Evolutionary conservation across 1,139 yeast genomes (phyloP), one percentile per base, ranked within the genome.

Genomic region (Yamadazyma jaroonii): DNA sequence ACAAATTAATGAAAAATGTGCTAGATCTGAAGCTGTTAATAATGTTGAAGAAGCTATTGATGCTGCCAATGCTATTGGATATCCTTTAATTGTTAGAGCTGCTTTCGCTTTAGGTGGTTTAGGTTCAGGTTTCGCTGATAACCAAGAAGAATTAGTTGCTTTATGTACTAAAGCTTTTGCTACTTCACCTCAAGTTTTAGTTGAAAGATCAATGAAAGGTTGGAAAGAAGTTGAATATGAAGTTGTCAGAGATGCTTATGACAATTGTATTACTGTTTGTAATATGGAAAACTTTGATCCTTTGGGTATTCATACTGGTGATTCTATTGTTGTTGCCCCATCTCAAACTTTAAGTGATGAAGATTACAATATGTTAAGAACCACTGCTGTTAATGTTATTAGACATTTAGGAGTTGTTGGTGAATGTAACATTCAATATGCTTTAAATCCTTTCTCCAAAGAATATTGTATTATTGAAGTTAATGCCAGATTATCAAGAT

Each of bases 211-310:
- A 37, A 86, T 92, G 96, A 92, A 92, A 73, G 98, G 98, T 49
- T 92, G 98, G 98, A 92, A 92, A 65, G 98, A 92, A 71, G 88
- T 92, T 53, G 98, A 92, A 70, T 92, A 92, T 62, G 98, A 92
- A 70, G 98, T 92, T 65, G 98, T 92, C 44, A 86, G 98, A 63
- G 98, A 92, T 71, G 94, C 95, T 35, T 84, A 80, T 52, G 97
- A 88, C 65, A 92, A 92, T 79, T 92, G 98, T 80, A 89, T 92
- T 58, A 92, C 98, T 38, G 98, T 92, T 46, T 92, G 98, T 79
- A 92, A 92, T 72, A 92, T 92, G 98, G 98, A 92, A 70, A 92
- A 92, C 73, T 92, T 92, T 55, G 98, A 92, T 70, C 98, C 98
- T 36, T 79, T 92, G 56, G 98, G 98, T 63, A 90, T 92, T 57